Percentiles rank a stretch among this genome's conserved stretches.
Evolutionary conservation across 2,329 filamentous ascomycete species (phyloP).

Genomic region (Ramularia endophylla): DNA sequence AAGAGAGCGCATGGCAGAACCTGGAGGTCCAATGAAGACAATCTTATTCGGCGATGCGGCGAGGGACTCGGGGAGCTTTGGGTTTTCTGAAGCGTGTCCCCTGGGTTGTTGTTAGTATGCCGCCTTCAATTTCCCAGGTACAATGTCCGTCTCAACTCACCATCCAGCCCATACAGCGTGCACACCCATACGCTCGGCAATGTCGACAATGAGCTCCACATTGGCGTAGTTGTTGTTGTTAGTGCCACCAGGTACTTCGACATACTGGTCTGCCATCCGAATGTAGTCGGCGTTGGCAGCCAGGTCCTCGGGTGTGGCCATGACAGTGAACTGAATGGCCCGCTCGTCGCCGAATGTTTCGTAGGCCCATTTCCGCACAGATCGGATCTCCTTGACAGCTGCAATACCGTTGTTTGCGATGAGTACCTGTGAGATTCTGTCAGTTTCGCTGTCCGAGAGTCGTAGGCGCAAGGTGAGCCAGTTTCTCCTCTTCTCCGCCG

Average conservation of each 20-base stretch:
- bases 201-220: conserved; percentile 96
- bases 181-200: conserved; percentile 97
- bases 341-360: conserved; percentile 98
- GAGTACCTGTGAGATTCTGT: conserved; percentile 60
- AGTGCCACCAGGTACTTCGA: conserved; percentile 95
- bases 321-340: conserved; percentile 98
- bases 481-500: background rate
- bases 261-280: conserved; percentile 98
- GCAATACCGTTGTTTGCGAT: conserved; percentile 99
- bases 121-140: too few relatives aligned
- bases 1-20: conserved; percentile 96
- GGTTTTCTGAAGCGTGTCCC: conserved; percentile 98
- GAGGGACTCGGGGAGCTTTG: conserved; percentile 90
- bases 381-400: conserved; percentile 98
- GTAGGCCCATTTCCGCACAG: conserved; percentile 99
- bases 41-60: conserved; percentile 98
- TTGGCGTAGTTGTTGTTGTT: conserved; percentile 99
- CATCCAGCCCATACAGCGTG: conserved; percentile 99
- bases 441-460: conserved; percentile 12
- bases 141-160: conserved; percentile 47
- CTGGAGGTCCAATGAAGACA: conserved; percentile 96
- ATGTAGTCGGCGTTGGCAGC: conserved; percentile 99
- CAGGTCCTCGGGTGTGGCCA: conserved; percentile 98
- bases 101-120: conserved; percentile 41
- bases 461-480: too few relatives aligned